A percentile compares a stretch with the other conserved stretches of the same genome.
phyloP scores from a whole-genome alignment of 345 rosid species.

The Balakata baccata region DNA sequence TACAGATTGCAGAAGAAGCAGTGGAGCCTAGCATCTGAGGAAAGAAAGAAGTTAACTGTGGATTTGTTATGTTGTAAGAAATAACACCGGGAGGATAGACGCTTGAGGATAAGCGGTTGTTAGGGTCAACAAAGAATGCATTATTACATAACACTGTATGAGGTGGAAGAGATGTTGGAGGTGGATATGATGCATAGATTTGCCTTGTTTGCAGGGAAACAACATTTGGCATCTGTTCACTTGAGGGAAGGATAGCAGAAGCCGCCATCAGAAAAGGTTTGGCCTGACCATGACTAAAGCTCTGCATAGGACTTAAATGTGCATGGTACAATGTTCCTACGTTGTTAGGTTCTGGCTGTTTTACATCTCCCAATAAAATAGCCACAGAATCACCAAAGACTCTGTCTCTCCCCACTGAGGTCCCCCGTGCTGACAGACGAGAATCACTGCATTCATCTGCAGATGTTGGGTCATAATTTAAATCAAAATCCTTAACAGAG shows the following conservation, averaged over 20 bases:
- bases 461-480: constrained; percentile 16
- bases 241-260: constrained; percentile 9
- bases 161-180: not conserved
- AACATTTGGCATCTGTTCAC: constrained; percentile 12
- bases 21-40: not conserved
- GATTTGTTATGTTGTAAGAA: constrained; percentile 16
- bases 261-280: constrained; percentile 13
- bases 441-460: constrained; percentile 3
- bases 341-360: constrained; percentile 1
- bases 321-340: not conserved
- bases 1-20: constrained; percentile 10
- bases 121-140: constrained; percentile 19
- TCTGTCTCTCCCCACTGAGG: not conserved
- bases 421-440: constrained; percentile 1
- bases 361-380: not conserved
- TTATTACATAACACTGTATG: constrained; percentile 10
- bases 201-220: constrained; percentile 10
- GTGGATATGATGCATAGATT: not conserved
- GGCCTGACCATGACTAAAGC: constrained; percentile 16
- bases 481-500: constrained; percentile 20
- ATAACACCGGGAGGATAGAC: constrained; percentile 10
- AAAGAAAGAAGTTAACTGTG: not conserved
- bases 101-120: constrained; percentile 4
- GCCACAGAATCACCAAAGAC: constrained; percentile 6
- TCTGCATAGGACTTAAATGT: constrained; percentile 11